Conservation (phyloP, 2,329 filamentous ascomycete species). For the Neonectria neomacrospora region DNA sequence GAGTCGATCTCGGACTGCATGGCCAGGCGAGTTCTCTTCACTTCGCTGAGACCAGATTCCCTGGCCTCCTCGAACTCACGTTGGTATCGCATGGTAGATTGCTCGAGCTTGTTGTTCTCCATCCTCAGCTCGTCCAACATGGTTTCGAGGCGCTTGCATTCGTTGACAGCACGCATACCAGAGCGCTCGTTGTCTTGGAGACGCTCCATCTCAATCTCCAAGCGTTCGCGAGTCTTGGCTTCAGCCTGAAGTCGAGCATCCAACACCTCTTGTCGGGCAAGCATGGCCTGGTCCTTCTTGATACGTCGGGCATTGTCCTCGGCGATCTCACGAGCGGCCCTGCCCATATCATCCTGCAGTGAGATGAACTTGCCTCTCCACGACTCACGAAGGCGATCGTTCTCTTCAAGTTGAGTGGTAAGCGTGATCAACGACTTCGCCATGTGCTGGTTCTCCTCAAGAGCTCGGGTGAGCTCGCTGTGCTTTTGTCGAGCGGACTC, state of each 20-base stretch:
- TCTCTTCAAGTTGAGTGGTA: conserved; percentile 84
- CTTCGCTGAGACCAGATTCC: conserved; percentile 81
- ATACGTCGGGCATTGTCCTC: conserved; percentile 84
- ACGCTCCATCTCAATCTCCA: conserved; percentile 74
- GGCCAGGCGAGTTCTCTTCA: conserved; percentile 81
- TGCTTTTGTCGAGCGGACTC: conserved; percentile 62
- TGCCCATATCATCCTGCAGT: conserved; percentile 87
- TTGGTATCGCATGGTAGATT: conserved; percentile 75
- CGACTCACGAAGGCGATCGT: conserved; percentile 82
- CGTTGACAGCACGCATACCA: conserved; percentile 71
- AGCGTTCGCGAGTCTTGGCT: conserved; percentile 73
- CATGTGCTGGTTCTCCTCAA: conserved; percentile 76
- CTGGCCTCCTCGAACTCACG: conserved; percentile 86
- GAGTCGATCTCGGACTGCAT: conserved; percentile 85
- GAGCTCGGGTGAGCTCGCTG: conserved; percentile 59
- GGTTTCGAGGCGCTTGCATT: conserved; percentile 69
- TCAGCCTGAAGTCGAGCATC: conserved; percentile 82
- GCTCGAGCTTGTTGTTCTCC: conserved; percentile 79
- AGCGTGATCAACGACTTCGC: conserved; percentile 79
- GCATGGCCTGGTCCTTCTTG: conserved; percentile 81
- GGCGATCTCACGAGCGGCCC: conserved; percentile 80
- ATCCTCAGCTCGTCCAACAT: conserved; percentile 67
- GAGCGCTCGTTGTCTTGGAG: conserved; percentile 72
- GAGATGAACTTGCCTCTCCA: conserved; percentile 87
- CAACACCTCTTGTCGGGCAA: conserved; percentile 83